Evolutionary conservation across 257 asterid genomes (phyloP).

Genomic region (Jacaranda mimosifolia): DNA sequence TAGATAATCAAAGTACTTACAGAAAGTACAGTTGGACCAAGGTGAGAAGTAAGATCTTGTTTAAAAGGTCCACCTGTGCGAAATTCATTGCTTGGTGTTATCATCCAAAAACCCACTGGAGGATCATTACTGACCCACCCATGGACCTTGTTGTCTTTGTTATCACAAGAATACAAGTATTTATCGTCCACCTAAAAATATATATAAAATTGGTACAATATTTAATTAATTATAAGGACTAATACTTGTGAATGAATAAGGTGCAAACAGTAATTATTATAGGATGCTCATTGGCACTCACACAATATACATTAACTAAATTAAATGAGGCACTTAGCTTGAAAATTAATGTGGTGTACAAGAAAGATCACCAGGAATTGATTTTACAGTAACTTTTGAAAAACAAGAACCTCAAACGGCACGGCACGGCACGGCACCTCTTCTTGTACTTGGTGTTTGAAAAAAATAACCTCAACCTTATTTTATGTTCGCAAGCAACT

Average conservation of each 20-base stretch:
- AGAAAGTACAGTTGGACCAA: slow-evolving; percentile 67
- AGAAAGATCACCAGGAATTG: no score
- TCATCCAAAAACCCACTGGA: slow-evolving; percentile 71
- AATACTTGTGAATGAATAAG: neutral
- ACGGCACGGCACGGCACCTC: no score
- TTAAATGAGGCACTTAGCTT: no score
- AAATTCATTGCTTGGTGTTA: slow-evolving; percentile 71
- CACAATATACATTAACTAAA: no score
- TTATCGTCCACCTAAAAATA: slow-evolving; percentile 75
- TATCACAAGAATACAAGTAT: slow-evolving; percentile 59
- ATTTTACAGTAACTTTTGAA: no score
- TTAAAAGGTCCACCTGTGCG: slow-evolving; percentile 69
- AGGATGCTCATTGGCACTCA: no score
- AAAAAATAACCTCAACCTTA: no score
- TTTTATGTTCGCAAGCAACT: no score
- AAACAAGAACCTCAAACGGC: no score
- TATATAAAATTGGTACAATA: neutral
- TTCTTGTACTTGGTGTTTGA: no score
- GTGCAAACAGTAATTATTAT: no score
- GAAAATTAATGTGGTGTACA: no score
- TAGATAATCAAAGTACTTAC: slow-evolving; percentile 41
- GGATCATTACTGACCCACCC: slow-evolving; percentile 59
- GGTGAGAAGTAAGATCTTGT: slow-evolving; percentile 77
- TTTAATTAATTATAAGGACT: neutral
- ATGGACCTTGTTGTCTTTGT: slow-evolving; percentile 62